Conservation (phyloP, 2,329 filamentous ascomycete genomes). For the Cryphonectria radicalis region DNA sequence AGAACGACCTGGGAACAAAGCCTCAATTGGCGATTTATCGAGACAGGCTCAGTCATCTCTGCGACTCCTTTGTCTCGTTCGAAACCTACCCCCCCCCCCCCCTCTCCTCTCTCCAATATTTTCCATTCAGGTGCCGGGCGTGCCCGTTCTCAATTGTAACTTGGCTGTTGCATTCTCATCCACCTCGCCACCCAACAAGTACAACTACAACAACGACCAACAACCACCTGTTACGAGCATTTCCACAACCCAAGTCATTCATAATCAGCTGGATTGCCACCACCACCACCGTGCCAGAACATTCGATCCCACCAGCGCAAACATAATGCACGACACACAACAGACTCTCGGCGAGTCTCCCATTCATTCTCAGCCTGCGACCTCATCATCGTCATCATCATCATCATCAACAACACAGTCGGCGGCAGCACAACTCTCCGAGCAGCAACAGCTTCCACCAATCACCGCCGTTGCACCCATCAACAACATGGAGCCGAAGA, state of each 20-base stretch:
- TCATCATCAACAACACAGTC: too few species aligned
- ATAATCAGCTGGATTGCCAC: not conserved
- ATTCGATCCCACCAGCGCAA: not conserved
- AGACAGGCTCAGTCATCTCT: not conserved
- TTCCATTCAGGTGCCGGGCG: constrained; percentile 1
- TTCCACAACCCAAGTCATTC: not conserved
- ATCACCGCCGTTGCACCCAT: not conserved
- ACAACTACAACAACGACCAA: not conserved
- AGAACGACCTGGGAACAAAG: constrained; percentile 8
- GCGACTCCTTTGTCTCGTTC: constrained; percentile 16
- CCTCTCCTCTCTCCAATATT: not conserved
- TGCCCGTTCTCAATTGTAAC: constrained; percentile 10
- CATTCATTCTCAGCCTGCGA: not conserved
- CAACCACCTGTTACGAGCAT: not conserved
- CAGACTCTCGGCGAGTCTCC: not conserved
- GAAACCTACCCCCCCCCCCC: not conserved
- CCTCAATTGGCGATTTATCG: constrained; percentile 1
- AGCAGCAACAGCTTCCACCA: not conserved
- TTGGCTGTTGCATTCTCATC: constrained; percentile 2
- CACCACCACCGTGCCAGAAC: constrained; percentile 2
- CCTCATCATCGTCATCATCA: too few species aligned
- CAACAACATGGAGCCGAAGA: constrained; percentile 39
- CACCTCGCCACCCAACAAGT: constrained; percentile 10
- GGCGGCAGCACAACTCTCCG: not conserved
- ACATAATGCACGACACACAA: not conserved